phyloP scores from a whole-genome alignment of 1,284 basidiomycete species.

The Sporisorium graminicola region DNA sequence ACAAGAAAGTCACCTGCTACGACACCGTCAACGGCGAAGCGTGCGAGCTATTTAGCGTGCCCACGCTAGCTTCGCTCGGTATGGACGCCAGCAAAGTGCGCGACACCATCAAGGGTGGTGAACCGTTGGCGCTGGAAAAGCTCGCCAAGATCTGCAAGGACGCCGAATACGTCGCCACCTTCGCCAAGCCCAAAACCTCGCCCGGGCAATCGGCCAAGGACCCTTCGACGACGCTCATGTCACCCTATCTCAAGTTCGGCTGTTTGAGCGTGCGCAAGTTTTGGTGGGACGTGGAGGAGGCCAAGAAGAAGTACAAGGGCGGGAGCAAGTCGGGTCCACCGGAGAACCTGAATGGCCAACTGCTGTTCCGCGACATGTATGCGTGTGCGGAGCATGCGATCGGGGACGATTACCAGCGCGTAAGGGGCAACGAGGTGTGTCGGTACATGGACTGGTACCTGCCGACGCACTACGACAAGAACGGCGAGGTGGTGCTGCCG shows the following conservation, averaged over 20 bases:
- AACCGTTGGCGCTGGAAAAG: slow-evolving; percentile 71
- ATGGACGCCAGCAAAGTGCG: slow-evolving; percentile 66
- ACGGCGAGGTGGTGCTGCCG: slow-evolving; percentile 69
- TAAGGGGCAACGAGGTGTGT: slow-evolving; percentile 71
- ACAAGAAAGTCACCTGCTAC: slow-evolving; percentile 56
- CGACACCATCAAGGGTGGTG: slow-evolving; percentile 72
- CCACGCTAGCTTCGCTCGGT: slow-evolving; percentile 72
- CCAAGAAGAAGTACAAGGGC: slow-evolving; percentile 57
- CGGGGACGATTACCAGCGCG: slow-evolving; percentile 70
- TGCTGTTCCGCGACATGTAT: slow-evolving; percentile 73
- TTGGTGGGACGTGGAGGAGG: slow-evolving; percentile 58
- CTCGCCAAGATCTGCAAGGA: slow-evolving; percentile 71
- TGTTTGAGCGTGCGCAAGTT: slow-evolving; percentile 70
- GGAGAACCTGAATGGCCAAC: slow-evolving; percentile 65
- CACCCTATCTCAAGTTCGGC: slow-evolving; percentile 73
- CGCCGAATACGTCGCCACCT: slow-evolving; percentile 70
- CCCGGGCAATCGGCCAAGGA: slow-evolving; percentile 47
- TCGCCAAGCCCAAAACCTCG: slow-evolving; percentile 73
- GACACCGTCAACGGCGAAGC: slow-evolving; percentile 71
- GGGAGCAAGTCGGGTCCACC: slow-evolving; percentile 47
- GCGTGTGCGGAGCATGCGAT: slow-evolving; percentile 71
- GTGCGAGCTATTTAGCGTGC: slow-evolving; percentile 72
- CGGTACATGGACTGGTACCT: slow-evolving; percentile 72
- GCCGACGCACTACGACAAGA: slow-evolving; percentile 71
- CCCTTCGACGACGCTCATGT: slow-evolving; percentile 69